Base-by-base conservation (phyloP, 2,329 filamentous ascomycete genomes). In the Orbilia brochopaga region DNA sequence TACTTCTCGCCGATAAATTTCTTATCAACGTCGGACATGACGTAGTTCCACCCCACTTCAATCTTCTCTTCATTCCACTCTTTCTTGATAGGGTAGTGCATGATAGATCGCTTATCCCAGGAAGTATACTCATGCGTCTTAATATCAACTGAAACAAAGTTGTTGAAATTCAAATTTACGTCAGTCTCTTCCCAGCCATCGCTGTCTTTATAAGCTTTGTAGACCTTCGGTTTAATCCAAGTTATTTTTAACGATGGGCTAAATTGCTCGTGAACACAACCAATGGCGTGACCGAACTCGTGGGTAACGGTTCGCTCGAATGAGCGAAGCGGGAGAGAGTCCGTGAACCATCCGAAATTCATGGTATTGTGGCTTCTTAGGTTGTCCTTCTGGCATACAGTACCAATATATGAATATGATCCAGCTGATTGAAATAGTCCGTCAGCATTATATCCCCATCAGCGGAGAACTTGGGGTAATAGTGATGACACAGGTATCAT, bases 211-310 rank as follows among this genome's bases (percentile, higher is more conserved):
- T 73, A 76, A 35, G 74, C 59, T 1, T 61, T 67, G 48, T 76
- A 74, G 1, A 77, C 75, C 10, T 48, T 64, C 0, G 65, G n/a
- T 64, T 74, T 69, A 51, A 76, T 75, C 77, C 77, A 78, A 11
- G 57, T 59, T 60, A 78, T 76, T 10, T 32, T 44, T 6, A 61
- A 73, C 8, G 72, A 69, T 1, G 76, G 76, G 6, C 67, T 74
- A 35, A 74, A 59, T 58, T 78, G 77, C 74, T 78, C 76, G 61
- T 78, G 77, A 24, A 76, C 59, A 54, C 75, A 77, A 37, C 77
- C 77, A 19, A 76, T 54, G 2, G 76, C 77, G 48, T 78, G 77
- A 23, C 77, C 77, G 30, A 78, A 78, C 63, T 78, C 76, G 65
- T 78, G 77, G 11, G 75, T 57, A 11, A 75, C 63, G 4, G 72